These are phyloP conservation scores for Sporothrix protearum DNA, from an alignment of 2,329 filamentous ascomycete genomes.

Conservation along the genomic window DNA sequence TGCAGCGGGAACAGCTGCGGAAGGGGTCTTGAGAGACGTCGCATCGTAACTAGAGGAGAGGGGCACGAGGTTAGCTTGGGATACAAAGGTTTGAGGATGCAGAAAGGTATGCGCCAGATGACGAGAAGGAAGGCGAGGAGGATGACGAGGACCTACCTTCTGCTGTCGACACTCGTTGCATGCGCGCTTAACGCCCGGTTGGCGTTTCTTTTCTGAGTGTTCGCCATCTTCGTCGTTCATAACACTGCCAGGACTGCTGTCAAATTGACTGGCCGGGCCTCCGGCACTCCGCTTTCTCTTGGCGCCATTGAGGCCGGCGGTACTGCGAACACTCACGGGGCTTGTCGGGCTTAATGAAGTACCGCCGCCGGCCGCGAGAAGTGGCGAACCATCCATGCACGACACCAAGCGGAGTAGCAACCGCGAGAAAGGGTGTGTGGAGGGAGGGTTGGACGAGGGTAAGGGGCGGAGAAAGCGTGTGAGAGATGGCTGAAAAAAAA, in stretches of 20 bases:
- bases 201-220: slow-evolving; percentile 58
- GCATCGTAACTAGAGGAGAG: slow-evolving; percentile 64
- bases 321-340: slow-evolving; percentile 49
- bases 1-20: slow-evolving; percentile 71
- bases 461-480: background rate
- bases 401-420: slow-evolving; percentile 5
- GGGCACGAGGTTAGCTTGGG: background rate
- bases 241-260: slow-evolving; percentile 60
- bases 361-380: slow-evolving; percentile 35
- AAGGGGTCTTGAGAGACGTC: slow-evolving; percentile 81
- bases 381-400: slow-evolving; percentile 40
- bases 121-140: background rate
- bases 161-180: slow-evolving; percentile 85
- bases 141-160: slow-evolving; percentile 57
- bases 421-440: slow-evolving; percentile 6
- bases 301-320: slow-evolving; percentile 45
- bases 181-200: slow-evolving; percentile 70
- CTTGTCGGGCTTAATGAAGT: slow-evolving; percentile 50
- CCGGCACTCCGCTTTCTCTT: slow-evolving; percentile 60
- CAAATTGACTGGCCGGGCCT: slow-evolving; percentile 38
- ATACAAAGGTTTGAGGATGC: background rate
- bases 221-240: slow-evolving; percentile 55
- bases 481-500: background rate
- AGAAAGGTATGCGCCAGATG: background rate
- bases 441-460: too few relatives aligned